Evolutionary conservation across 371 early-diverging fungal species (phyloP).

Genomic region (Synchytrium microbalum): DNA sequence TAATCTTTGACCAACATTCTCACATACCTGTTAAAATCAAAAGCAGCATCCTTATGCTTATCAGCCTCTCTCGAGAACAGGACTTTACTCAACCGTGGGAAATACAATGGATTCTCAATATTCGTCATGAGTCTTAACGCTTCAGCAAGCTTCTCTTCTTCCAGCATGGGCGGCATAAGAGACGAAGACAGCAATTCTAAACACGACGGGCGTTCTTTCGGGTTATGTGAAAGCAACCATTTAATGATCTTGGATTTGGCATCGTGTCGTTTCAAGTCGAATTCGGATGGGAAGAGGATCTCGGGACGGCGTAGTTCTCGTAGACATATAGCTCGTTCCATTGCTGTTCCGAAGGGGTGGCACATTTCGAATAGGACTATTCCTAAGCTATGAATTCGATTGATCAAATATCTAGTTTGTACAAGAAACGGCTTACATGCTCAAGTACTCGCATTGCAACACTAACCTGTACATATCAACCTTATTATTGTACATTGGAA

Average conservation of each 20-base stretch:
- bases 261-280: constrained; percentile 24
- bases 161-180: constrained; percentile 30
- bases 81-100: constrained; percentile 68
- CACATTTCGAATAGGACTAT: constrained; percentile 72
- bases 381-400: constrained; percentile 66
- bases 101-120: constrained; percentile 54
- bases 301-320: constrained; percentile 56
- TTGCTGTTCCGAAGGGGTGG: constrained; percentile 60
- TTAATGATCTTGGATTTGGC: constrained; percentile 62
- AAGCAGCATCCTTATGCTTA: constrained; percentile 82
- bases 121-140: constrained; percentile 84
- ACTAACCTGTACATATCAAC: constrained; percentile 51
- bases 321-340: constrained; percentile 65
- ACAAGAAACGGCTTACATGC: not conserved
- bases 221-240: constrained; percentile 64
- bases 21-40: constrained; percentile 60
- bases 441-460: too few species aligned
- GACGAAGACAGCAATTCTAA: constrained; percentile 59
- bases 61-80: constrained; percentile 73
- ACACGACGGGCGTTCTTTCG: constrained; percentile 76
- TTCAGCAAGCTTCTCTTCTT: constrained; percentile 88
- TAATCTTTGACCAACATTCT: too few species aligned
- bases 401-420: constrained; percentile 42
- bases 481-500: constrained; percentile 70
- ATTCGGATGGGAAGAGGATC: constrained; percentile 61